Base-by-base conservation (phyloP, 2,329 filamentous ascomycete species). In the Botrytis sinoallii region DNA sequence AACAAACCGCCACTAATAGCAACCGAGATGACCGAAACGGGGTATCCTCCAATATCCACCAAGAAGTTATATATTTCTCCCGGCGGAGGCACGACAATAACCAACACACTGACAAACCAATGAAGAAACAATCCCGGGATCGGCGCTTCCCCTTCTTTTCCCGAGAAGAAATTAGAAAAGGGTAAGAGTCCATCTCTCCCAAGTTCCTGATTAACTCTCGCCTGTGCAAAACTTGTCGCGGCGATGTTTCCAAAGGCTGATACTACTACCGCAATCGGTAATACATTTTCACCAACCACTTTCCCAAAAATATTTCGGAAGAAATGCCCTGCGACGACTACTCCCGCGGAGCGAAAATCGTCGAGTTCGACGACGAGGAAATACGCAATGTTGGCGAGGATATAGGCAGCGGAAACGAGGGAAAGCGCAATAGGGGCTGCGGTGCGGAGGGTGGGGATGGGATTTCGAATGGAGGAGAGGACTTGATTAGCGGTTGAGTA, bases 331-430 rank as follows among this genome's bases (percentile, higher is more conserved):
- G 88, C 88, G 3, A 89, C 85, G 2, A 88, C 85, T 35, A 85
- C 85, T 29, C 87, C 88, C 0, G 86, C 86, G 3, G 82, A 81
- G 25, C 85, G 81, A 75, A 90, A 87, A 73, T 89, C 86, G 9
- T 87, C 84, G 75, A 86, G 86, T 29, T 87, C 86, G 1, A 89
- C 87, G 12, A 87, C 88, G 5, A 87, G 85, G 76, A 90, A 89
- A 80, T 89, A 89, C 32, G 88, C 86, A 48, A 89, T 83, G 78
- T 89, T 89, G 79, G 86, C 84, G 60, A 89, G 82, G 80, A 89
- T 85, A 78, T 90, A 90, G 0, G 87, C 80, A 38, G 88, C 79
- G 0, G 86, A 85, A n/a, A 88, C 86, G 14, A 86, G 82, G n/a
- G 82, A 81, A 14, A 90, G 84, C 0, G 87, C 88, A 4, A 86